Conservation (phyloP, 208 protist species). For the Trypanosoma rangeli region DNA sequence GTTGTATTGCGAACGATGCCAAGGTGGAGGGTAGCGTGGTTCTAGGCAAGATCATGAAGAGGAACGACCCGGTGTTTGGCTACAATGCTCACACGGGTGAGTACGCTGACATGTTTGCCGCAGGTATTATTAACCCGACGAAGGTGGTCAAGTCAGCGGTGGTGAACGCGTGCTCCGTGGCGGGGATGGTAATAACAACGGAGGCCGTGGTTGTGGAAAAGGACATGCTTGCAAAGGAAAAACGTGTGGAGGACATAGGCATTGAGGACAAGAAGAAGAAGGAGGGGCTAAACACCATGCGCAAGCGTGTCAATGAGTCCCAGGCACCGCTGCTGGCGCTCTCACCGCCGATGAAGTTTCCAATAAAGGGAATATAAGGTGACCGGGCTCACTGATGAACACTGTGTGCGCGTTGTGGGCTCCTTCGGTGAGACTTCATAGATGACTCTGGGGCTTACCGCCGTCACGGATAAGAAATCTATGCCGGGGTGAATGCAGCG, state of each 20-base stretch:
- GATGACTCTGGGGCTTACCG: too few relatives aligned
- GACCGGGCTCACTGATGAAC: too few relatives aligned
- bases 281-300: conserved; percentile 63
- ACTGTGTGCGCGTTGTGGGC: too few relatives aligned
- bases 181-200: conserved; percentile 99
- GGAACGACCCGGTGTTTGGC: conserved; percentile 86
- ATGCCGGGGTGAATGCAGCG: too few relatives aligned
- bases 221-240: conserved; percentile 49
- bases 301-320: conserved; percentile 73
- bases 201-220: conserved; percentile 96
- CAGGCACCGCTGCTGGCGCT: conserved; percentile 83
- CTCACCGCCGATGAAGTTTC: conserved; percentile 85
- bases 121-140: conserved; percentile 99
- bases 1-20: conserved; percentile 97
- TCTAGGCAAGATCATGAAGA: conserved; percentile 94
- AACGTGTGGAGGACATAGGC: conserved; percentile 77
- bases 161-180: conserved; percentile 97
- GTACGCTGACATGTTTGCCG: conserved; percentile 98
- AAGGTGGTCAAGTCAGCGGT: conserved; percentile 99
- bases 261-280: conserved; percentile 82
- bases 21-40: conserved; percentile 98
- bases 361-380: conserved; percentile 86
- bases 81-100: conserved; percentile 96
- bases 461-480: too few relatives aligned
- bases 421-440: too few relatives aligned